Percentiles rank a stretch among this genome's conserved stretches.
These are phyloP conservation scores for Colletotrichum ledebouriae DNA, from an alignment of 2,329 filamentous ascomycete genomes.

Conservation along the genomic window DNA sequence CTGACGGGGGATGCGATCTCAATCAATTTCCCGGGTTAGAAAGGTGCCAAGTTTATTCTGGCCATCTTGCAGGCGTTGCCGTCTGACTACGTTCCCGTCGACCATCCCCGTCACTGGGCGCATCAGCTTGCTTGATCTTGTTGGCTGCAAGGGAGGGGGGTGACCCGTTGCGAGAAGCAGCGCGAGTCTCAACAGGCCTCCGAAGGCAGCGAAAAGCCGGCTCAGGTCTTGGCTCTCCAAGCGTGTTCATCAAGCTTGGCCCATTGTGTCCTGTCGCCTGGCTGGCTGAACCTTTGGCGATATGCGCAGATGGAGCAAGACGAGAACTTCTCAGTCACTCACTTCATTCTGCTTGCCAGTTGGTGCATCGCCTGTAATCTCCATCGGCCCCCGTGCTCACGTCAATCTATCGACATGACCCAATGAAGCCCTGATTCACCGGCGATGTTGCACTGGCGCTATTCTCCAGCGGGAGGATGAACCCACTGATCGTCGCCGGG, in stretches of 20 bases:
- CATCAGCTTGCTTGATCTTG: conserved; percentile 28
- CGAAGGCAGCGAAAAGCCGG: conserved; percentile 30
- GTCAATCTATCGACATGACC: conserved; percentile 28
- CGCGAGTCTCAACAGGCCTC: conserved; percentile 13
- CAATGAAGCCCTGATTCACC: conserved; percentile 31
- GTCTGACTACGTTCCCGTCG: conserved; percentile 39
- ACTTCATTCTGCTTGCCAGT: not conserved
- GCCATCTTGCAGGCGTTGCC: conserved; percentile 38
- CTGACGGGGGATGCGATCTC: conserved; percentile 34
- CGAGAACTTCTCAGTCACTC: not conserved
- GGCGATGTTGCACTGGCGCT: conserved; percentile 40
- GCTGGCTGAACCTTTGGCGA: conserved; percentile 1
- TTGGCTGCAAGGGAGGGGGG: conserved; percentile 38
- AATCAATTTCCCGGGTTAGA: conserved; percentile 35
- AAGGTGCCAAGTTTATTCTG: conserved; percentile 39
- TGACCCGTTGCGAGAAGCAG: conserved; percentile 9
- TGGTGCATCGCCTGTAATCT: conserved; percentile 13
- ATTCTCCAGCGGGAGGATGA: conserved; percentile 42
- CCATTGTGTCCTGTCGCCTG: conserved; percentile 4
- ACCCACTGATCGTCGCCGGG: conserved; percentile 42
- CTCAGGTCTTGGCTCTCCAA: conserved; percentile 24
- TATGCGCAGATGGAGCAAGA: not conserved
- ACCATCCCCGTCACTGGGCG: conserved; percentile 40
- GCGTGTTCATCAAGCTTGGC: conserved; percentile 2
- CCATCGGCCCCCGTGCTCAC: conserved; percentile 7